Conservation (phyloP, 495 filamentous ascomycete genomes). For the Bacidia gigantensis region DNA sequence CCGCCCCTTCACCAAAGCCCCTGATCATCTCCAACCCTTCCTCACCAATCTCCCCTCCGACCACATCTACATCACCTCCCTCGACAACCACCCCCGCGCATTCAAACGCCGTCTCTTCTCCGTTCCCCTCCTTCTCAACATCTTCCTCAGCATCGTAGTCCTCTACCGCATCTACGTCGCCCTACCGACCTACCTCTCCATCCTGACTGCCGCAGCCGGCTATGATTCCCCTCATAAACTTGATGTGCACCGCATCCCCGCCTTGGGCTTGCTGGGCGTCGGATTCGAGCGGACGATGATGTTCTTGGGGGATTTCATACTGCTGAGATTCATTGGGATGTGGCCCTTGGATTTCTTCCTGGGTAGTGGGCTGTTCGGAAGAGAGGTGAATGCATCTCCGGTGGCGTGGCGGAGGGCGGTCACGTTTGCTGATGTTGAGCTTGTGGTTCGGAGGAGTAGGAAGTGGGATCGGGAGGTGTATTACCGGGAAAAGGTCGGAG, state of each 20-base stretch:
- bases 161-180: slow-evolving; percentile 45
- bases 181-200: slow-evolving; percentile 49
- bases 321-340: slow-evolving; percentile 51
- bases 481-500: not conserved
- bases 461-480: slow-evolving; percentile 33
- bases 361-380: slow-evolving; percentile 20
- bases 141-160: slow-evolving; percentile 43
- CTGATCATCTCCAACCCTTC: slow-evolving; percentile 45
- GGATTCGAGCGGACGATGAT: slow-evolving; percentile 40
- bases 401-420: slow-evolving; percentile 53
- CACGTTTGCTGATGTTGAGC: slow-evolving; percentile 56
- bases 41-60: slow-evolving; percentile 42
- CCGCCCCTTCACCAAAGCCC: slow-evolving; percentile 49
- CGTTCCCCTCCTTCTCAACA: slow-evolving; percentile 58
- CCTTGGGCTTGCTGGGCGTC: slow-evolving; percentile 33
- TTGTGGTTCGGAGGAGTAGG: slow-evolving; percentile 58
- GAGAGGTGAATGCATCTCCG: slow-evolving; percentile 36
- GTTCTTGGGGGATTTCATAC: slow-evolving; percentile 57
- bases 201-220: slow-evolving; percentile 48
- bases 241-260: slow-evolving; percentile 36
- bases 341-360: slow-evolving; percentile 66
- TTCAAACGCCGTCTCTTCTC: slow-evolving; percentile 67
- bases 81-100: slow-evolving; percentile 47
- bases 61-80: slow-evolving; percentile 65
- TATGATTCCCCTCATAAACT: slow-evolving; percentile 44